A percentile compares a stretch with the other conserved stretches of the same genome.
phyloP scores from a whole-genome alignment of 495 filamentous ascomycete genomes.

The Viridothelium virens region DNA sequence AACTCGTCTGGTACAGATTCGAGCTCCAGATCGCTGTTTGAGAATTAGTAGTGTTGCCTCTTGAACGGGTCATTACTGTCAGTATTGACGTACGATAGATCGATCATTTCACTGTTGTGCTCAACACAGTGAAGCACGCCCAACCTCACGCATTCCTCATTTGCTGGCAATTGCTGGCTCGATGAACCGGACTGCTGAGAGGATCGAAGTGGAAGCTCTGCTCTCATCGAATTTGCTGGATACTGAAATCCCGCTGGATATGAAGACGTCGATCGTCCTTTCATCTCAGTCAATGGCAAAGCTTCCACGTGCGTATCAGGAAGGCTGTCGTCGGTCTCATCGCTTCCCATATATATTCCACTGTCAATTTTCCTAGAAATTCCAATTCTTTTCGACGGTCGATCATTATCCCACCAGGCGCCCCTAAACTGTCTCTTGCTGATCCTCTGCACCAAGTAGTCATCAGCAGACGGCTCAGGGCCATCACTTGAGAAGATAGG shows the following conservation, averaged over 20 bases:
- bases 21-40: constrained; percentile 30
- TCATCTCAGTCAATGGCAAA: constrained; percentile 25
- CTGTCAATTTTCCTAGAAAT: constrained; percentile 66
- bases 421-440: constrained; percentile 20
- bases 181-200: constrained; percentile 29
- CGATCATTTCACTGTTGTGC: constrained; percentile 50
- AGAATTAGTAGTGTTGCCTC: constrained; percentile 25
- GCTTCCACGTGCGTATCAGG: constrained; percentile 21
- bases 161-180: constrained; percentile 48
- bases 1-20: constrained; percentile 34
- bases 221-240: not conserved
- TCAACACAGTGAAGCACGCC: constrained; percentile 44
- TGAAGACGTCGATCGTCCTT: constrained; percentile 36
- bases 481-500: constrained; percentile 22
- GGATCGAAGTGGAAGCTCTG: constrained; percentile 5
- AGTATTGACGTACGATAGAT: constrained; percentile 52
- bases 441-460: constrained; percentile 3
- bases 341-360: constrained; percentile 74
- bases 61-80: not conserved
- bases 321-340: constrained; percentile 39
- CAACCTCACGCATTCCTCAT: not conserved
- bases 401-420: constrained; percentile 18
- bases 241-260: constrained; percentile 23
- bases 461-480: constrained; percentile 6
- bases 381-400: constrained; percentile 44